Evolutionary conservation across 1,139 yeast species (phyloP).

Genomic region (Debaryomycetaceae sp.): DNA sequence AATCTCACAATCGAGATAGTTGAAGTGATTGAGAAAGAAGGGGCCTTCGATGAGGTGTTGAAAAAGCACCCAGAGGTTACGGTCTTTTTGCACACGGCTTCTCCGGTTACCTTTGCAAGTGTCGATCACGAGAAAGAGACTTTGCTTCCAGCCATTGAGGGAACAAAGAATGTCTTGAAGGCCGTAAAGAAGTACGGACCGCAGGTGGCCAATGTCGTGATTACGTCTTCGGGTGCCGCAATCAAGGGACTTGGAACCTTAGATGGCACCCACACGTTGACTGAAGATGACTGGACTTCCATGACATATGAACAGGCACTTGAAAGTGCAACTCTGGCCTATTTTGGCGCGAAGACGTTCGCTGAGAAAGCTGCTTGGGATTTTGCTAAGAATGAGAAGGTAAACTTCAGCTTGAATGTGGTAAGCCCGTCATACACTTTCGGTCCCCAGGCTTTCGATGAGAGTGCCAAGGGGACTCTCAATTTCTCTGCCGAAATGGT

Average conservation of each 20-base stretch:
- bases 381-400: constrained; percentile 18
- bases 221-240: constrained; percentile 27
- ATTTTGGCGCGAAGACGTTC: constrained; percentile 19
- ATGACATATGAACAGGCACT: constrained; percentile 14
- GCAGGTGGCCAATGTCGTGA: constrained; percentile 22
- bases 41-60: constrained; percentile 18
- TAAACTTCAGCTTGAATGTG: constrained; percentile 21
- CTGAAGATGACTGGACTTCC: constrained; percentile 8
- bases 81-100: constrained; percentile 16
- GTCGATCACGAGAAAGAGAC: constrained; percentile 17
- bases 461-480: constrained; percentile 11
- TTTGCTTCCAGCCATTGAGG: constrained; percentile 18
- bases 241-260: constrained; percentile 5
- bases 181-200: constrained; percentile 21
- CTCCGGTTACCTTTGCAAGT: constrained; percentile 7
- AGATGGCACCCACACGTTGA: constrained; percentile 3
- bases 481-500: constrained; percentile 17
- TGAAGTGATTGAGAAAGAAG: constrained; percentile 13
- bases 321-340: constrained; percentile 6
- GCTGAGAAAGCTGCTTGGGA: constrained; percentile 26
- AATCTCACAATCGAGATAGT: constrained; percentile 16
- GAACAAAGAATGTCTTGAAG: constrained; percentile 22
- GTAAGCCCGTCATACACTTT: constrained; percentile 33
- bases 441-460: constrained; percentile 24
- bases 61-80: constrained; percentile 14